Percentiles rank a stretch among this genome's conserved stretches.
Conservation (phyloP, 257 asterid species). For the Primulina tabacum region DNA sequence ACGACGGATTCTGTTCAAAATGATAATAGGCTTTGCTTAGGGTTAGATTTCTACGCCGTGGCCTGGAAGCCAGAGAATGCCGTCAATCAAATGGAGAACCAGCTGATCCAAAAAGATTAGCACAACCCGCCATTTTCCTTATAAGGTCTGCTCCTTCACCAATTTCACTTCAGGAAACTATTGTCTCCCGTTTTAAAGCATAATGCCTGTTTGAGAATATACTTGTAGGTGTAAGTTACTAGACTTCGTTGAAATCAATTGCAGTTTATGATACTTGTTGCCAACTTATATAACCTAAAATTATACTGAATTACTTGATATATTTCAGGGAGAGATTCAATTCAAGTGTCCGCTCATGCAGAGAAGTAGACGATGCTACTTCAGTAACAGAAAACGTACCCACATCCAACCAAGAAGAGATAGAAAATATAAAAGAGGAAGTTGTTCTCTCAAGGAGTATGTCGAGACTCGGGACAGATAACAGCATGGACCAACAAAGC, state of each 20-base stretch:
- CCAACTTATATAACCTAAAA: background rate
- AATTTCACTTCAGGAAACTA: background rate
- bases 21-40: conserved; percentile 60
- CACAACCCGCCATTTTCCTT: conserved; percentile 32
- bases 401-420: conserved; percentile 22
- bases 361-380: conserved; percentile 25
- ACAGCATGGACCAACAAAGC: conserved; percentile 23
- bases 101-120: conserved; percentile 29
- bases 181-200: background rate
- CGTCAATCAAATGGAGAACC: conserved; percentile 27
- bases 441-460: conserved; percentile 19
- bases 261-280: no score
- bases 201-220: no score
- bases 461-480: conserved; percentile 18
- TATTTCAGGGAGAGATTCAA: conserved; percentile 43
- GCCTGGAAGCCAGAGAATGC: conserved; percentile 43
- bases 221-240: no score
- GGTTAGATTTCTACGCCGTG: conserved; percentile 53
- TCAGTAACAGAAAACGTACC: conserved; percentile 22
- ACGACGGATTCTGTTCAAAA: conserved; percentile 8
- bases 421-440: conserved; percentile 27
- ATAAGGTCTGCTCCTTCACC: conserved; percentile 38
- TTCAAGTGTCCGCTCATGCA: conserved; percentile 25
- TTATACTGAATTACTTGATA: conserved; percentile 6
- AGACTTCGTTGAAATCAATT: no score